Evolutionary conservation across 768 basidiomycete species (phyloP).

Genomic region (Sporobolomyces pararoseus): DNA sequence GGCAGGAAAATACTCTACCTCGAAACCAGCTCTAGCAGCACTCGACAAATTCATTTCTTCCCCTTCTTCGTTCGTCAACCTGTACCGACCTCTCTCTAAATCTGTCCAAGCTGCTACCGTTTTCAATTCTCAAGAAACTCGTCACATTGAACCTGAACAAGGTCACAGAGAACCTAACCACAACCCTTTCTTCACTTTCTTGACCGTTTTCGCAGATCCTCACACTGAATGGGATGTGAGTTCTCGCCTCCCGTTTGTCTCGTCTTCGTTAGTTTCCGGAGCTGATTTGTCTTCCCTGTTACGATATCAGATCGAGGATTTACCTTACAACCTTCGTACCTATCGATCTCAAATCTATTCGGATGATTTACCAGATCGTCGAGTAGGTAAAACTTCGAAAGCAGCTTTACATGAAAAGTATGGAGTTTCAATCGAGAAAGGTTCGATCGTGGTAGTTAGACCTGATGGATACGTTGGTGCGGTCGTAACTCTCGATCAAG

Average conservation of each 20-base stretch:
- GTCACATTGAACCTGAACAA: slow-evolving; percentile 35
- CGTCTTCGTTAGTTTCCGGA: too few relatives aligned
- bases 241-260: not conserved
- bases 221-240: slow-evolving; percentile 45
- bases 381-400: slow-evolving; percentile 38
- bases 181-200: slow-evolving; percentile 47
- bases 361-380: slow-evolving; percentile 43
- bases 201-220: slow-evolving; percentile 42
- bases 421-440: slow-evolving; percentile 44
- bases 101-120: slow-evolving; percentile 26
- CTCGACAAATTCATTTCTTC: slow-evolving; percentile 40
- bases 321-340: slow-evolving; percentile 39
- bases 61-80: slow-evolving; percentile 44
- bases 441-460: slow-evolving; percentile 48
- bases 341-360: slow-evolving; percentile 43
- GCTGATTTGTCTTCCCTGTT: too few relatives aligned
- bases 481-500: slow-evolving; percentile 43
- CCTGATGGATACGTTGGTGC: slow-evolving; percentile 50
- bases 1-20: slow-evolving; percentile 31
- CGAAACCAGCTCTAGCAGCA: slow-evolving; percentile 22
- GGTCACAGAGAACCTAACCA: slow-evolving; percentile 27
- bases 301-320: slow-evolving; percentile 38
- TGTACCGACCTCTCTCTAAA: slow-evolving; percentile 37
- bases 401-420: slow-evolving; percentile 45
- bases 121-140: slow-evolving; percentile 33